phyloP scores from a whole-genome alignment of 1,284 basidiomycete genomes.

The Ceratobasidium sp. region DNA sequence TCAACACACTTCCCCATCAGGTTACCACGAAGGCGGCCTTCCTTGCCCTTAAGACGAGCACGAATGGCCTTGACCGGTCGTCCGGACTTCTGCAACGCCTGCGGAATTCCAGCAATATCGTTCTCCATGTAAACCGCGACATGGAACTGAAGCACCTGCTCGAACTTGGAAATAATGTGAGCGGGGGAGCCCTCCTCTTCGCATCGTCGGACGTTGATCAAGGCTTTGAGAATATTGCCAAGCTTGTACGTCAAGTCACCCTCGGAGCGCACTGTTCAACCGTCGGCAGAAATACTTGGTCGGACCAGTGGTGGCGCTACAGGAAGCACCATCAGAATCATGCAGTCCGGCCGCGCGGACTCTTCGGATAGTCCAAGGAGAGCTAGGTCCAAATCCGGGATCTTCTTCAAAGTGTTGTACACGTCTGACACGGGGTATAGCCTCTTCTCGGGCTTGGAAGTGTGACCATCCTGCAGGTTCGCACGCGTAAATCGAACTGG shows the following conservation, averaged over 20 bases:
- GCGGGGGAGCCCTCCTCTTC: constrained; percentile 98
- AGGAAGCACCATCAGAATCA: constrained; percentile 98
- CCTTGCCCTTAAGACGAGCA: constrained; percentile 98
- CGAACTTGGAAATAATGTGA: constrained; percentile 96
- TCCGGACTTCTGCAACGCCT: constrained; percentile 97
- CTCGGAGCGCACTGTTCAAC: constrained; percentile 95
- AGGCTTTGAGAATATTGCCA: constrained; percentile 97
- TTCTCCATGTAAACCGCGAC: constrained; percentile 99
- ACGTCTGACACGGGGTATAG: constrained; percentile 91
- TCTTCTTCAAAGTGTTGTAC: constrained; percentile 94
- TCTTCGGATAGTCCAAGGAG: constrained; percentile 94
- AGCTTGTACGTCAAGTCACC: constrained; percentile 99
- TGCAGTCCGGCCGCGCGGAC: constrained; percentile 98
- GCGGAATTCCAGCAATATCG: constrained; percentile 98
- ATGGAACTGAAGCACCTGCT: constrained; percentile 97
- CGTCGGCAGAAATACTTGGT: constrained; percentile 96
- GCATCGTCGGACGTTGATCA: constrained; percentile 90
- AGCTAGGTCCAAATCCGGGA: constrained; percentile 90
- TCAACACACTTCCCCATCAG: constrained; percentile 99
- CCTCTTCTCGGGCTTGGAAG: constrained; percentile 91
- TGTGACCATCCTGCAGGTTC: constrained; percentile 77
- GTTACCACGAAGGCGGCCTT: constrained; percentile 97
- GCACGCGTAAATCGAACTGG: constrained; percentile 29
- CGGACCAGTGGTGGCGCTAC: constrained; percentile 98
- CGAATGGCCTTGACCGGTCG: constrained; percentile 99